A percentile compares a stretch with the other conserved stretches of the same genome.
Evolutionary conservation across 805 yeast genomes (phyloP).

Genomic region (Candida odintsovae): DNA sequence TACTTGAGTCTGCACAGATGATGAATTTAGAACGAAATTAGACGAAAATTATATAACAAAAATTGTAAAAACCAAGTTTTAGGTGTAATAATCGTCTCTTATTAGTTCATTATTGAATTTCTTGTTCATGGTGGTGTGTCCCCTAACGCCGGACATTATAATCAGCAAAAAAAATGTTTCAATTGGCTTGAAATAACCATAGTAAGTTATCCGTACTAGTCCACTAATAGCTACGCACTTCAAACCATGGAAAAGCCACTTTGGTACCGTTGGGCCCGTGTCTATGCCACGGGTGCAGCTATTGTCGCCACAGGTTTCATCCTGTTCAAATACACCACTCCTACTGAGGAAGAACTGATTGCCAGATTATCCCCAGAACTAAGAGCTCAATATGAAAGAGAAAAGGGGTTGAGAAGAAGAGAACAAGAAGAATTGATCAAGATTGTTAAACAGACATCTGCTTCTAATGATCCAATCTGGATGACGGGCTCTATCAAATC

Average conservation of each 20-base stretch:
- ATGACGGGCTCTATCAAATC: slow-evolving; percentile 63
- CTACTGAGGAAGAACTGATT: slow-evolving; percentile 77
- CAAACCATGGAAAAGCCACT: slow-evolving; percentile 31
- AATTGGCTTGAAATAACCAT: slow-evolving; percentile 1
- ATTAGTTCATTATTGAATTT: no score
- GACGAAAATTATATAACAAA: background rate
- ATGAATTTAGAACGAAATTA: background rate
- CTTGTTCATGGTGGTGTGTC: background rate
- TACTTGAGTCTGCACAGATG: background rate
- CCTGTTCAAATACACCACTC: slow-evolving; percentile 68
- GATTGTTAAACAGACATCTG: slow-evolving; percentile 56
- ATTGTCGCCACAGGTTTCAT: slow-evolving; percentile 70
- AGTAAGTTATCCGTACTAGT: background rate
- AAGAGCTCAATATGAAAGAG: slow-evolving; percentile 64
- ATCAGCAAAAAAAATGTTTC: slow-evolving; percentile 3
- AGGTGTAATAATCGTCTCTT: no score
- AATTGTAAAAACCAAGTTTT: no score
- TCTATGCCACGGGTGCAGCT: slow-evolving; percentile 54
- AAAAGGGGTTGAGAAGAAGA: slow-evolving; percentile 51
- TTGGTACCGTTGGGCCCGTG: slow-evolving; percentile 56
- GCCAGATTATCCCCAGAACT: slow-evolving; percentile 77
- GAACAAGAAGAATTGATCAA: slow-evolving; percentile 70
- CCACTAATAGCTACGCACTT: background rate
- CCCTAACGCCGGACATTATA: background rate
- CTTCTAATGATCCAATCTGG: slow-evolving; percentile 78